Evolutionary conservation across 441 rosid genomes (phyloP).

Genomic region (Codiaeum variegatum): DNA sequence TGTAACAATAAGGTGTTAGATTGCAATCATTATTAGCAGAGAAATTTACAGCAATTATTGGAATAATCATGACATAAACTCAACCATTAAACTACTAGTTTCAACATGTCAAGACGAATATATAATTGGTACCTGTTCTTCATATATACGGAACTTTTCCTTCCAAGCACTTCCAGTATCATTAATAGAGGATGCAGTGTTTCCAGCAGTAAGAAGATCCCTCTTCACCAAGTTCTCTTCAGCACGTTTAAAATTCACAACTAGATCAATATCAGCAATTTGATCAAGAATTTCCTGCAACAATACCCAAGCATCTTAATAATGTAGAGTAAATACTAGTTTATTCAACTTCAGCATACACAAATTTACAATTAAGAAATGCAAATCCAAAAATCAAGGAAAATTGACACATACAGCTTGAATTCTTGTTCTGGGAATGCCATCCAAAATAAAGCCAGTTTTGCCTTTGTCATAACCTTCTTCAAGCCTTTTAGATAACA

Average conservation of each 20-base stretch:
- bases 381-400: not conserved
- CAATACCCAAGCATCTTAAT: not conserved
- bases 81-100: not conserved
- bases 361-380: not conserved
- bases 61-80: not conserved
- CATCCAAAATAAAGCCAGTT: slow-evolving; percentile 85
- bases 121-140: slow-evolving; percentile 53
- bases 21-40: not conserved
- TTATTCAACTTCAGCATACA: not conserved
- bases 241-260: slow-evolving; percentile 62
- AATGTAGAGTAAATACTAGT: not conserved
- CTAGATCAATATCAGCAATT: slow-evolving; percentile 73
- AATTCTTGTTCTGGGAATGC: slow-evolving; percentile 68
- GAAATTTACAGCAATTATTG: not conserved
- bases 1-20: too few species aligned
- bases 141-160: slow-evolving; percentile 38
- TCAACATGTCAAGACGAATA: not conserved
- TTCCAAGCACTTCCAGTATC: slow-evolving; percentile 34
- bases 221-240: slow-evolving; percentile 37
- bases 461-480: slow-evolving; percentile 73
- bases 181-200: slow-evolving; percentile 30
- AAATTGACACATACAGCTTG: slow-evolving; percentile 60
- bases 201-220: slow-evolving; percentile 23
- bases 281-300: slow-evolving; percentile 83
- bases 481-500: slow-evolving; percentile 82